Conservation (phyloP, 306 rosid species). For the Corylus heterophylla region DNA sequence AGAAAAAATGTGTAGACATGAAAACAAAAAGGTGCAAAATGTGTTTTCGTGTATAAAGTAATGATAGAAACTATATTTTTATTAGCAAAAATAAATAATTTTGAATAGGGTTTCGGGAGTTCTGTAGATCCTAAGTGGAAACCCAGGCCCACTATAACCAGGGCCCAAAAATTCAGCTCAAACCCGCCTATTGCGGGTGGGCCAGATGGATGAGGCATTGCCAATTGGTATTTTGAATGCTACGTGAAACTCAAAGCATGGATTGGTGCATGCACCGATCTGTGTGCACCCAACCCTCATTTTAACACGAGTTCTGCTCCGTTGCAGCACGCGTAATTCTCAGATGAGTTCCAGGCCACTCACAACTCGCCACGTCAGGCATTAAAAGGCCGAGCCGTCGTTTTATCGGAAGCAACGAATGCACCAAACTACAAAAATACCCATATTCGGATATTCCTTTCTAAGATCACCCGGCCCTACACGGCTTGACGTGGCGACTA, state of each 20-base stretch:
- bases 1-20: too few species aligned
- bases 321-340: neutral
- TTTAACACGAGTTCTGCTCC: neutral
- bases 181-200: neutral
- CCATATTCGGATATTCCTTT: neutral
- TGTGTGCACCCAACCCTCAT: neutral
- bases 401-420: constrained; percentile 6
- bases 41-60: too few species aligned
- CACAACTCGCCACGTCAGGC: neutral
- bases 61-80: too few species aligned
- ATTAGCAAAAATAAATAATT: too few species aligned
- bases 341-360: neutral
- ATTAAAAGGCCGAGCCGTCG: neutral
- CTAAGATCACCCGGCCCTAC: neutral
- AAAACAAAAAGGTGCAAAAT: too few species aligned
- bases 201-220: neutral
- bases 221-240: neutral
- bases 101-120: too few species aligned
- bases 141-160: neutral
- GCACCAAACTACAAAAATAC: neutral
- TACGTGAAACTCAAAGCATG: neutral
- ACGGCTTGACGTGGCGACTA: neutral
- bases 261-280: neutral
- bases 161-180: neutral
- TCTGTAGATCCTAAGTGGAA: too few species aligned